A percentile compares a stretch with the other conserved stretches of the same genome.
Conservation (phyloP, 2,329 filamentous ascomycete genomes). For the Colletotrichum sp. region DNA sequence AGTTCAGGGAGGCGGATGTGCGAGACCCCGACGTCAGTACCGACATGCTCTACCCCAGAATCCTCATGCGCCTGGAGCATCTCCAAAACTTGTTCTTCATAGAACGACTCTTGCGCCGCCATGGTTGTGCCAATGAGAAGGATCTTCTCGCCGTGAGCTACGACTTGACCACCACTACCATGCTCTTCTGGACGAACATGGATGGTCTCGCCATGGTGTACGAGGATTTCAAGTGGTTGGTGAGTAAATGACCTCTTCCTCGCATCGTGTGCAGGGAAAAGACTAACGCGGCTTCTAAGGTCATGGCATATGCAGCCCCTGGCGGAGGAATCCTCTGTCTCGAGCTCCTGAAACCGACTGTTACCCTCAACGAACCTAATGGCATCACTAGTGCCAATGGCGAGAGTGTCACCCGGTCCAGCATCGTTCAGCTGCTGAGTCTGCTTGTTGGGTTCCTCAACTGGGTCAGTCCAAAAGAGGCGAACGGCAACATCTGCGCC, state of each 20-base stretch:
- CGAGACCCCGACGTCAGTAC: constrained; percentile 32
- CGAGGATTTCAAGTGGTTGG: constrained; percentile 54
- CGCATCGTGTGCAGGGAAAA: not conserved
- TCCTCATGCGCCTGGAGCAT: constrained; percentile 53
- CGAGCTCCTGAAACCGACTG: constrained; percentile 42
- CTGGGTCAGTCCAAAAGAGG: constrained; percentile 52
- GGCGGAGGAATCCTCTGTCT: constrained; percentile 55
- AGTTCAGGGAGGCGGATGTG: constrained; percentile 41
- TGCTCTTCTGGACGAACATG: constrained; percentile 54
- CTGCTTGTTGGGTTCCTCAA: constrained; percentile 55
- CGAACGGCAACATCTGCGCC: constrained; percentile 51
- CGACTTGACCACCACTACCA: constrained; percentile 50
- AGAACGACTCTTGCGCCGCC: constrained; percentile 58
- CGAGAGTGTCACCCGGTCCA: constrained; percentile 45
- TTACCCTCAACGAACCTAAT: constrained; percentile 28
- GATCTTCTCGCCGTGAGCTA: constrained; percentile 50
- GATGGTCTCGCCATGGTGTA: constrained; percentile 46
- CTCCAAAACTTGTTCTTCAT: constrained; percentile 64
- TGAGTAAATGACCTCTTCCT: constrained; percentile 26
- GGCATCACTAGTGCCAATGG: constrained; percentile 29
- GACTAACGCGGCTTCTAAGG: constrained; percentile 29
- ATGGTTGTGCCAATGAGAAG: constrained; percentile 37
- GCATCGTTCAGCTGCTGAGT: constrained; percentile 57
- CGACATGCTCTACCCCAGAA: constrained; percentile 43
- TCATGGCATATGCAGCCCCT: constrained; percentile 56